These are phyloP conservation scores for Cryphonectria nitschkei DNA, from an alignment of 2,329 filamentous ascomycete genomes.

Conservation along the genomic window DNA sequence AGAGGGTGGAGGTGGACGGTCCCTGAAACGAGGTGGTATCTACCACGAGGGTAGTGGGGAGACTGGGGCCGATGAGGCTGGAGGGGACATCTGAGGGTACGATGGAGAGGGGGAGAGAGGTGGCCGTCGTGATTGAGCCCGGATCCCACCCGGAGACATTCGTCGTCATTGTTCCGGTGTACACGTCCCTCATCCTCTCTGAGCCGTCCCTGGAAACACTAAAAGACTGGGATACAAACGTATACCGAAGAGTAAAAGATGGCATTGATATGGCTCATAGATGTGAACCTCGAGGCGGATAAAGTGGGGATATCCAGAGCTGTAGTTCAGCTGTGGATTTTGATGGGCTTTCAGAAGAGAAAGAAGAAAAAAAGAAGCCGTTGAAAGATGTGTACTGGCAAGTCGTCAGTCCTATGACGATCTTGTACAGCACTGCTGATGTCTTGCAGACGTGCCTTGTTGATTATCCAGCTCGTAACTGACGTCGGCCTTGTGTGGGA, in stretches of 20 bases:
- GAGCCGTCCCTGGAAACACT: neutral
- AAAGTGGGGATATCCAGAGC: constrained; percentile 4
- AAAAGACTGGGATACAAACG: neutral
- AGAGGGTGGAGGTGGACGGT: constrained; percentile 1
- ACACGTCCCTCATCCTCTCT: neutral
- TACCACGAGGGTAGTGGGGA: constrained; percentile 20
- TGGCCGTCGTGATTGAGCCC: neutral
- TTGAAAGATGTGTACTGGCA: neutral
- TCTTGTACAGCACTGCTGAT: neutral
- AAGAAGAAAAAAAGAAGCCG: neutral
- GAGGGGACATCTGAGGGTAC: constrained; percentile 22
- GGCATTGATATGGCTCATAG: constrained; percentile 4
- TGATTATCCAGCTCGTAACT: neutral
- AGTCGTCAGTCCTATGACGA: too few relatives aligned
- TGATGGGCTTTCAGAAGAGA: neutral
- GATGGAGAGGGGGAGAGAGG: constrained; percentile 18
- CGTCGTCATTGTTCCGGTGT: neutral
- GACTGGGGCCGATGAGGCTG: constrained; percentile 16
- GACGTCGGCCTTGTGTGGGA: neutral
- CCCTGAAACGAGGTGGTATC: constrained; percentile 14
- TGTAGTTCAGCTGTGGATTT: neutral
- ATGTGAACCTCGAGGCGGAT: neutral
- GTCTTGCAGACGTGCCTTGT: neutral
- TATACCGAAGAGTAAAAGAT: neutral
- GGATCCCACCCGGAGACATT: neutral